Evolutionary conservation across 805 yeast genomes (phyloP), one percentile per base, ranked within the genome.

Genomic region (Teunomyces stri): DNA sequence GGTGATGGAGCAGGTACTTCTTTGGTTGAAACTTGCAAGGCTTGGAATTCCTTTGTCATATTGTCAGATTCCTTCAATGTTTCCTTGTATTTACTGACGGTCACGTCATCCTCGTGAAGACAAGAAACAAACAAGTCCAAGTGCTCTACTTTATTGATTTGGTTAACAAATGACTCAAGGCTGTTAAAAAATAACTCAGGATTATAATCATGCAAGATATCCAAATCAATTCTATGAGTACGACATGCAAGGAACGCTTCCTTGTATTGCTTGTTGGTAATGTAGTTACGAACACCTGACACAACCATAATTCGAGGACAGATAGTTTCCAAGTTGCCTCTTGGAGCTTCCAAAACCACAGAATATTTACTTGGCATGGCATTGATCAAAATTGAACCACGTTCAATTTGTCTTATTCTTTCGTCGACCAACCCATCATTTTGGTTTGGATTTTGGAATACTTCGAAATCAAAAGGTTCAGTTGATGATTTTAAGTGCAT

Each of bases 271-370:
- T 67, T 72, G 0, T 72, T 68, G 29, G 76, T 72, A 51, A 94
- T 89, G 54, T 77, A 76, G 29, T 77, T 73, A 54, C 99, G 79
- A 21, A 94, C 95, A 18, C 85, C 94, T 10, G 87, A 78, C 34
- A 94, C 70, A 3, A 92, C 96, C 86, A 94, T 83, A 40, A 94
- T 87, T 64, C 99, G 78, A 11, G 99, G 99, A 59, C 82, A 84
- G 15, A 94, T 87, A 0, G 98, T 90, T 65, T 94, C 99, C 55
- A 94, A 70, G 59, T 94, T 94, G 51, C 99, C 99, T 63, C 99
- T 80, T 49, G 96, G 96, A 4, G 97, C 97, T 65, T 94, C 97
- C 45, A 94, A 72, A 3, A 89, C 82, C 15, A 95, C 90, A 0
- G 91, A 78, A 47, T 90, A 83, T 46, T 81, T 85, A 0, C 92